Evolutionary conservation across 2,329 filamentous ascomycete species (phyloP).

Genomic region (Colletotrichum karsti): DNA sequence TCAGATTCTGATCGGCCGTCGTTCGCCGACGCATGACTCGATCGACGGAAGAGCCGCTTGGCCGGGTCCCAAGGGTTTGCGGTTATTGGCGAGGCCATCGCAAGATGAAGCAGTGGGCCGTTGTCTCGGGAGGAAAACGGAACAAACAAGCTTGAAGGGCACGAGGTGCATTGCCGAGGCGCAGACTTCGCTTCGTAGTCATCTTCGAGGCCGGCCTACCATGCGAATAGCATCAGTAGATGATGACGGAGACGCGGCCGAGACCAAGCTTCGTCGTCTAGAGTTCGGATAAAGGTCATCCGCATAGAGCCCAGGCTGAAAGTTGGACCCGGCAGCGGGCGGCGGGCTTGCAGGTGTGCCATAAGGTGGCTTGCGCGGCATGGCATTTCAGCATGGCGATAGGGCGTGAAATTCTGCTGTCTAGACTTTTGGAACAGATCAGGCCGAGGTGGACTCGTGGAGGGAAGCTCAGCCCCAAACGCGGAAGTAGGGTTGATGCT

Average conservation of each 20-base stretch:
- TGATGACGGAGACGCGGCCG: not conserved
- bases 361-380: constrained; percentile 20
- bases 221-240: not conserved
- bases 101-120: not conserved
- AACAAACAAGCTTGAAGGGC: not conserved
- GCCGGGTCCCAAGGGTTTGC: not conserved
- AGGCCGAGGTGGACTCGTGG: constrained; percentile 14
- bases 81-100: not conserved
- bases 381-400: not conserved
- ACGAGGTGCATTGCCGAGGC: not conserved
- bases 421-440: constrained; percentile 6
- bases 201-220: not conserved
- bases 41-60: not conserved
- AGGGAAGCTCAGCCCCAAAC: constrained; percentile 27
- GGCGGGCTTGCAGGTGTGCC: not conserved
- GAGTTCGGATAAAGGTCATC: constrained; percentile 11
- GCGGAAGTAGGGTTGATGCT: constrained; percentile 16
- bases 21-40: constrained; percentile 13
- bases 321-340: not conserved
- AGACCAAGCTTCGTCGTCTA: not conserved
- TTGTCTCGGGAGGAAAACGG: not conserved
- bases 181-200: not conserved
- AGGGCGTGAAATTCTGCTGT: not conserved
- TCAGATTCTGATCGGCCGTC: constrained; percentile 10
- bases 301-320: not conserved